Evolutionary conservation across 2,329 filamentous ascomycete genomes (phyloP).

Genomic region (Ceratocystis cacaofunesta): DNA sequence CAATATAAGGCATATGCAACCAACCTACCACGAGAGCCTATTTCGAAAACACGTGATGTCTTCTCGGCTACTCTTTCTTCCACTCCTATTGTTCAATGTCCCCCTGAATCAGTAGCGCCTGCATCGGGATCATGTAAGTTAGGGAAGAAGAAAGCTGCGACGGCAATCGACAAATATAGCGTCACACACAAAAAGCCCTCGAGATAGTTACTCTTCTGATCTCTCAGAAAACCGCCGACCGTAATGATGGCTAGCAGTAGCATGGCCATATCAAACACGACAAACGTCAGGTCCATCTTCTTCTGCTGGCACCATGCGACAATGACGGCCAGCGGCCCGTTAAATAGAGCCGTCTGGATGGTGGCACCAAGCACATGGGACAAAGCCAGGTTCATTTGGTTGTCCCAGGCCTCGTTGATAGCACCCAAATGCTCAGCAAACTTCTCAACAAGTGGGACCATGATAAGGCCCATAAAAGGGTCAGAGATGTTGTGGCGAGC

Average conservation of each 20-base stretch:
- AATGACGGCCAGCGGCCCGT: slow-evolving; percentile 67
- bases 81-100: not conserved
- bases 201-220: slow-evolving; percentile 81
- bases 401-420: slow-evolving; percentile 70
- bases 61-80: not conserved
- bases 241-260: slow-evolving; percentile 73
- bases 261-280: slow-evolving; percentile 71
- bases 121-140: slow-evolving; percentile 23
- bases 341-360: slow-evolving; percentile 79
- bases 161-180: slow-evolving; percentile 45
- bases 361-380: slow-evolving; percentile 76
- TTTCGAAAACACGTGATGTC: not conserved
- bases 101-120: not conserved
- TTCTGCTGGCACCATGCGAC: slow-evolving; percentile 65
- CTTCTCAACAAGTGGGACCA: slow-evolving; percentile 73
- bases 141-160: slow-evolving; percentile 43
- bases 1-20: not conserved
- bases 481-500: slow-evolving; percentile 32
- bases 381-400: slow-evolving; percentile 72
- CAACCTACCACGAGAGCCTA: not conserved
- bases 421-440: slow-evolving; percentile 73
- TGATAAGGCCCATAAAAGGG: slow-evolving; percentile 52
- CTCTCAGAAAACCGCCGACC: slow-evolving; percentile 73
- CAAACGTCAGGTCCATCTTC: slow-evolving; percentile 67
- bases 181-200: slow-evolving; percentile 71